Evolutionary conservation across 208 protist species (phyloP).

Genomic region (Leishmania braziliensis): DNA sequence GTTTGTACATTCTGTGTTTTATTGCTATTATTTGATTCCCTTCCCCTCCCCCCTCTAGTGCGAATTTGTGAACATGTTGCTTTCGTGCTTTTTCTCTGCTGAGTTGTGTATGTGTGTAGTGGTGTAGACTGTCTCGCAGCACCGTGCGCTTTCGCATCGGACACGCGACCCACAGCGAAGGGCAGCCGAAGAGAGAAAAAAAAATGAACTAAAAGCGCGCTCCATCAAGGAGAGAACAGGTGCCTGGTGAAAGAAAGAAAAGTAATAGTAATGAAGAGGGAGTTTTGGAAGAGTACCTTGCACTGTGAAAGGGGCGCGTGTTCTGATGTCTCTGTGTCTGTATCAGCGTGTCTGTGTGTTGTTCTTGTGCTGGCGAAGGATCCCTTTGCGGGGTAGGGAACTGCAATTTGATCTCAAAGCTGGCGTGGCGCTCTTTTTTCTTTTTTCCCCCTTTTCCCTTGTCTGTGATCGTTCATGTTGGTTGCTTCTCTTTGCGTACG

Average conservation of each 20-base stretch:
- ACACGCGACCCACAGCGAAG: background rate
- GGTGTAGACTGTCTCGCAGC: background rate
- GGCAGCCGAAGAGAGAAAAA: background rate
- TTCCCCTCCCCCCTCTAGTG: background rate
- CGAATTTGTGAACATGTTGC: no score
- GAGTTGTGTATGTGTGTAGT: background rate
- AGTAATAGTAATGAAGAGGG: background rate
- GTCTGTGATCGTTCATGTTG: background rate
- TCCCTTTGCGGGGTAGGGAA: background rate
- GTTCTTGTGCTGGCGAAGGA: background rate
- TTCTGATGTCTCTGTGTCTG: background rate
- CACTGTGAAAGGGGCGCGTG: background rate
- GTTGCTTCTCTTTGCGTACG: background rate
- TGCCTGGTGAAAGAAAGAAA: background rate
- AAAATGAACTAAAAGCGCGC: background rate
- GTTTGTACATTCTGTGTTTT: background rate
- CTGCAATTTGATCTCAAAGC: no score
- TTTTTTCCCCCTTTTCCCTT: background rate
- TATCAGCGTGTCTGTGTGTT: background rate
- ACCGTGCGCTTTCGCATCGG: slow-evolving; percentile 13
- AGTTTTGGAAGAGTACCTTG: background rate
- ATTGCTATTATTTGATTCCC: background rate
- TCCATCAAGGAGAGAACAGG: background rate
- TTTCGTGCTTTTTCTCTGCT: background rate
- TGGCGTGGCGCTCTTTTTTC: background rate